Base-by-base conservation (phyloP, 805 yeast genomes). In the Pichia scutulata region DNA sequence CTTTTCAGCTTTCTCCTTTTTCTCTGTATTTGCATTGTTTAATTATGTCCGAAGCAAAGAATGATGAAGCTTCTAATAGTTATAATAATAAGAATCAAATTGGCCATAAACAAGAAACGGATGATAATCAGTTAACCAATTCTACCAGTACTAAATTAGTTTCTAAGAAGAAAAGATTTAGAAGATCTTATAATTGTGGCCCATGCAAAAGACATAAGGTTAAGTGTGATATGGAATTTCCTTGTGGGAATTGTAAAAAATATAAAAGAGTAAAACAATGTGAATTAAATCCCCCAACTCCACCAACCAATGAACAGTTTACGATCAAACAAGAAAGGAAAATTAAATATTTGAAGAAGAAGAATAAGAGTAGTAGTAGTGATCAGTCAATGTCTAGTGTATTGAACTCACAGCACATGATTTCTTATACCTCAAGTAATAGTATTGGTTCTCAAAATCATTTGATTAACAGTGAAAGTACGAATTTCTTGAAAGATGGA, bases 171-270 rank as follows among this genome's bases (percentile, higher is more conserved):
- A 70, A 70, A 54, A 58, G 76, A 50, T 71, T 70, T 46, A 62
- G 82, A 52, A 64, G 81, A 41, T 72, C 78, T n/a, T 77, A 77
- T 57, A 73, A 74, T 49, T 78, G 82, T 59, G 82, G 81, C 1
- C 80, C 79, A 2, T 78, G 82, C 55, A 75, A 75, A 55, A 60
- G 66, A n/a, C 72, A 74, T 50, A 77, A 78, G 59, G 74, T 76
- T 57, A 76, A 75, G 57, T 78, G 82, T 61, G 80, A 78, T 54
- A 69, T 75, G 50, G 57, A 65, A 43, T 63, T 63, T 8, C 81
- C 81, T 0, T 77, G 82, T 57, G 63, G 72, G 2, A 67, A 75
- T 23, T 77, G 82, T 55, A 28, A 45, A 12, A 54, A 52, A 37
- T 57, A 55, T 33, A 49, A 49, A 18, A 41, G 60, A 37, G 43